A percentile compares a stretch with the other conserved stretches of the same genome.
phyloP scores from a whole-genome alignment of 257 asterid genomes.

The Ballota nigra region DNA sequence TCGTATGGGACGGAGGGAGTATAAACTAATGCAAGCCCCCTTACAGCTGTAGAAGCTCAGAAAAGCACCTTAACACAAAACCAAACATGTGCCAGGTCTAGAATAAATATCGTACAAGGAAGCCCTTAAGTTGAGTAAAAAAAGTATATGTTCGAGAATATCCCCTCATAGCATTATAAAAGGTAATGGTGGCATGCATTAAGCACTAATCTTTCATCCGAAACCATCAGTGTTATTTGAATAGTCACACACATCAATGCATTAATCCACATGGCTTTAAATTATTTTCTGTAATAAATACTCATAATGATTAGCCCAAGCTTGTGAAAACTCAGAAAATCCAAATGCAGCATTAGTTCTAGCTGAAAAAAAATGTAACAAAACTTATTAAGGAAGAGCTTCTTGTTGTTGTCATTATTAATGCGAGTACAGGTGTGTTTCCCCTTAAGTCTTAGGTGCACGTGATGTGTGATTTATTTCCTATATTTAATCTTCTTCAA shows the following conservation, averaged over 20 bases:
- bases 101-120: not conserved
- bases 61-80: not conserved
- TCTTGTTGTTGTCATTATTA: not conserved
- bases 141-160: not conserved
- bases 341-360: slow-evolving; percentile 3
- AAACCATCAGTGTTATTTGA: not conserved
- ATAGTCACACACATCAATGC: not conserved
- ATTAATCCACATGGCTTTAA: not conserved
- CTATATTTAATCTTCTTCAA: not conserved
- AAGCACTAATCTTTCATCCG: not conserved
- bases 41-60: slow-evolving; percentile 14
- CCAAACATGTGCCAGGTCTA: not conserved
- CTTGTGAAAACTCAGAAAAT: not conserved
- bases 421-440: not conserved
- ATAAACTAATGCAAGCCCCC: not conserved
- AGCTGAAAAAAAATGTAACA: not conserved
- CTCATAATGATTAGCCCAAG: not conserved
- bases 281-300: not conserved
- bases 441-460: not conserved
- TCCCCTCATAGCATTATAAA: not conserved
- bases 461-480: not conserved
- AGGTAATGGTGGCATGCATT: not conserved
- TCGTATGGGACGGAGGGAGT: too few species aligned
- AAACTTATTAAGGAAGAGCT: not conserved
- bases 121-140: not conserved